Evolutionary conservation across 2,329 filamentous ascomycete genomes (phyloP), one percentile per base, ranked within the genome.

Genomic region (Penicillium sp.): DNA sequence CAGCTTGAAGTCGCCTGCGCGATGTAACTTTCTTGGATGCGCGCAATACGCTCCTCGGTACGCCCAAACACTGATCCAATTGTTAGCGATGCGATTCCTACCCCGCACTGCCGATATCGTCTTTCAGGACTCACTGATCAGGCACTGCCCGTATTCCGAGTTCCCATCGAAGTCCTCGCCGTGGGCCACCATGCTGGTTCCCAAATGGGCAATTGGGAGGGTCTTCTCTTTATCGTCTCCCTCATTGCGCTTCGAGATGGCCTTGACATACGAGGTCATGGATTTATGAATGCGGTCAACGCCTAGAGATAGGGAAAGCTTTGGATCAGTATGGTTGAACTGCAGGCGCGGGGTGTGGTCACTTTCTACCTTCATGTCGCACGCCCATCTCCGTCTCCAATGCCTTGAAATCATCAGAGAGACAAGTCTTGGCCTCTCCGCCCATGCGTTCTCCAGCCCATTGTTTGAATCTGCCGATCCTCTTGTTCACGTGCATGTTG

Each of bases 391-490:
- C 93, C 53, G 85, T 81, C 77, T 97, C 92, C 67, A 97, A 79
- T 58, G 85, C 84, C 78, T 90, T 95, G 83, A 97, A 97, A 69
- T 97, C 89, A 50, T 97, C 92, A 0, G 90, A 89, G 61, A 91
- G 86, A 72, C 82, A 85, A 10, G 93, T 97, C 78, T 92, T 94
- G 76, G 87, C 84, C 76, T 97, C 92, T 63, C 85, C 85, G 67
- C 93, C 93, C 90, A 97, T 96, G 78, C 92, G 90, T 79, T 97
- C 93, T 65, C 91, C 91, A 37, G 92, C 91, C 93, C 93, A 97
- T 88, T 97, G 93, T 80, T 93, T 95, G 81, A 96, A 88, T 71
- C 93, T 89, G 78, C 92, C 93, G 72, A 97, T 86, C 74, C 95
- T 96, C 82, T 96, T 96, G 76, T 85, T 87, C 74, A 87, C 79